Conservation (phyloP, 495 filamentous ascomycete genomes). For the Podospora didyma region DNA sequence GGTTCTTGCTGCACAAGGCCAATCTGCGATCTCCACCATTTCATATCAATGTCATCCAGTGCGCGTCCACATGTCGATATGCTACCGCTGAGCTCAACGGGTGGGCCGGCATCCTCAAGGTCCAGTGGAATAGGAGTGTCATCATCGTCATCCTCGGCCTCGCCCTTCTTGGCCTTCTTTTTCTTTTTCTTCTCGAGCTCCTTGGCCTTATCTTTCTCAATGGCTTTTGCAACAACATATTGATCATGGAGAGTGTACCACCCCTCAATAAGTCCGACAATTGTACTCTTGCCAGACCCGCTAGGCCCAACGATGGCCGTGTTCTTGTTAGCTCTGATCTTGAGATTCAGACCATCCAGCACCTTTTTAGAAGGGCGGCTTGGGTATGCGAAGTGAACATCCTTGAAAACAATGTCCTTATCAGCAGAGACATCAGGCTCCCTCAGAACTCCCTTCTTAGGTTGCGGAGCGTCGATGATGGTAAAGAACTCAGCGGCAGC, state of each 20-base stretch:
- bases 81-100: slow-evolving; percentile 41
- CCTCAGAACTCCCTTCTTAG: slow-evolving; percentile 38
- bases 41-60: slow-evolving; percentile 51
- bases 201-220: slow-evolving; percentile 42
- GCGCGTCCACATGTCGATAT: slow-evolving; percentile 55
- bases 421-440: slow-evolving; percentile 42
- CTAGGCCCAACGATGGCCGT: slow-evolving; percentile 87
- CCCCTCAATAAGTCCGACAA: slow-evolving; percentile 84
- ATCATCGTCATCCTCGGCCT: slow-evolving; percentile 28
- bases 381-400: slow-evolving; percentile 66
- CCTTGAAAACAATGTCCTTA: slow-evolving; percentile 55
- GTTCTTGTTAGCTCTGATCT: slow-evolving; percentile 70
- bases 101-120: slow-evolving; percentile 33
- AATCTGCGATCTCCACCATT: slow-evolving; percentile 66
- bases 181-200: slow-evolving; percentile 34
- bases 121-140: slow-evolving; percentile 15
- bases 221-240: slow-evolving; percentile 43
- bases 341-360: slow-evolving; percentile 50
- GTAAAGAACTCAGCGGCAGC: slow-evolving; percentile 55
- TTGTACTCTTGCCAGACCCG: slow-evolving; percentile 84
- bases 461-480: slow-evolving; percentile 53
- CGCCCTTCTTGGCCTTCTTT: slow-evolving; percentile 18
- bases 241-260: slow-evolving; percentile 75
- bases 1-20: slow-evolving; percentile 70
- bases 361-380: slow-evolving; percentile 62